Conservation (phyloP, 305 asterid species). For the Ilex paraguariensis region DNA sequence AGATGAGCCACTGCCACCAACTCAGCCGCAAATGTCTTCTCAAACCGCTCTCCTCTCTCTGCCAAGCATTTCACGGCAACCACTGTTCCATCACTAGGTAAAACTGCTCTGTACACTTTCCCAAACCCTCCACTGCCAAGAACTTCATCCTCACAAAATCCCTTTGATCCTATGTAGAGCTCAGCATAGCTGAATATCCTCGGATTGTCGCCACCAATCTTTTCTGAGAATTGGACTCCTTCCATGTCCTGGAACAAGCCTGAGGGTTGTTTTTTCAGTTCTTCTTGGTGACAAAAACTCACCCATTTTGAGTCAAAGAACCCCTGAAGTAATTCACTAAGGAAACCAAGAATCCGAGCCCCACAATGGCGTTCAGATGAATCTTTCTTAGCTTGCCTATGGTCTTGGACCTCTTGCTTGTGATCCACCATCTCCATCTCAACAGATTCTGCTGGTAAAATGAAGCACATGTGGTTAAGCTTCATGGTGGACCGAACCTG, state of each 20-base stretch:
- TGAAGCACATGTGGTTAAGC: conserved; percentile 55
- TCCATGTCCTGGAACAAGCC: conserved; percentile 59
- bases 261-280: conserved; percentile 20
- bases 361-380: conserved; percentile 26
- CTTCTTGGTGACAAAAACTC: conserved; percentile 24
- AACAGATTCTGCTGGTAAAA: conserved; percentile 47
- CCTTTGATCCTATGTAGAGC: conserved; percentile 81
- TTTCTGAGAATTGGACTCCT: conserved; percentile 55
- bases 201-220: conserved; percentile 48
- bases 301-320: conserved; percentile 38
- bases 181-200: conserved; percentile 83
- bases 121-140: conserved; percentile 97
- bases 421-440: conserved; percentile 19
- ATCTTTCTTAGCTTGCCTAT: conserved; percentile 1
- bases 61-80: conserved; percentile 89
- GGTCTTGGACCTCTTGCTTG: neutral
- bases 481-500: conserved; percentile 33
- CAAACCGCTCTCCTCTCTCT: conserved; percentile 67
- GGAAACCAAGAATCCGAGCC: conserved; percentile 20
- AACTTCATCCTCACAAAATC: conserved; percentile 45
- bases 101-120: conserved; percentile 64
- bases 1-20: conserved; percentile 92
- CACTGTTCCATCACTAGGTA: conserved; percentile 80
- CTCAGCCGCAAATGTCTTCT: conserved; percentile 95
- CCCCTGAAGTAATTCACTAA: conserved; percentile 31